Conservation (phyloP, 1,139 yeast species). For the Torulaspora pretoriensis region DNA sequence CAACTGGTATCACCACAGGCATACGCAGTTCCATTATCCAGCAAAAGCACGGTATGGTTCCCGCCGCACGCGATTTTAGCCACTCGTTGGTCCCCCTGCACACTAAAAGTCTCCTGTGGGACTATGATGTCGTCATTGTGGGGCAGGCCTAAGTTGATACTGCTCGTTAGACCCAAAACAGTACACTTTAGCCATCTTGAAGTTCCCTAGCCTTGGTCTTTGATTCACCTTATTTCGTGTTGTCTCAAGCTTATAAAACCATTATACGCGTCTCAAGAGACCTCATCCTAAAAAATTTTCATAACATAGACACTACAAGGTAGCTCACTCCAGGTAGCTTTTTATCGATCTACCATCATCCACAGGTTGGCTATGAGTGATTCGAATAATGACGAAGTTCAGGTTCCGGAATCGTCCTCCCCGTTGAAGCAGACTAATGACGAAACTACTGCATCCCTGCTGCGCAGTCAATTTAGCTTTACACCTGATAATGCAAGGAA, state of each 20-base stretch:
- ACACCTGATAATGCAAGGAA: conserved; percentile 20
- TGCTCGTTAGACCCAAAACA: conserved; percentile 84
- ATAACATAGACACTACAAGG: conserved; percentile 1
- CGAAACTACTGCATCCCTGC: conserved; percentile 13
- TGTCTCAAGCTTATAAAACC: conserved; percentile 1
- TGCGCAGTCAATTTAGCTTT: conserved; percentile 30
- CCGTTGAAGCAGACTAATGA: conserved; percentile 24
- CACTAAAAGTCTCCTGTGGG: conserved; percentile 23
- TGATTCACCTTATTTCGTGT: background rate
- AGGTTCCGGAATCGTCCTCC: conserved; percentile 43
- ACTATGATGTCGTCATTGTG: conserved; percentile 49
- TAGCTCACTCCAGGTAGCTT: background rate
- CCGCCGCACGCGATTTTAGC: conserved; percentile 69
- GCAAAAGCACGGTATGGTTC: conserved; percentile 68
- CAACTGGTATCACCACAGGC: conserved; percentile 56
- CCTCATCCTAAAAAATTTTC: conserved; percentile 12
- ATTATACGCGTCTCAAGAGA: conserved; percentile 1
- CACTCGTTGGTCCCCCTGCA: conserved; percentile 29
- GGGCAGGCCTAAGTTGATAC: conserved; percentile 65
- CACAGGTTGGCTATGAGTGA: conserved; percentile 8
- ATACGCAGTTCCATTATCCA: conserved; percentile 50
- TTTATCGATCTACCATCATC: background rate
- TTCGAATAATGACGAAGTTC: conserved; percentile 32
- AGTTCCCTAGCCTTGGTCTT: background rate
- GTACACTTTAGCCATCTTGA: conserved; percentile 22